These are phyloP conservation scores for Pseudozyma pruni DNA, from an alignment of 1,284 basidiomycete genomes.

Conservation along the genomic window DNA sequence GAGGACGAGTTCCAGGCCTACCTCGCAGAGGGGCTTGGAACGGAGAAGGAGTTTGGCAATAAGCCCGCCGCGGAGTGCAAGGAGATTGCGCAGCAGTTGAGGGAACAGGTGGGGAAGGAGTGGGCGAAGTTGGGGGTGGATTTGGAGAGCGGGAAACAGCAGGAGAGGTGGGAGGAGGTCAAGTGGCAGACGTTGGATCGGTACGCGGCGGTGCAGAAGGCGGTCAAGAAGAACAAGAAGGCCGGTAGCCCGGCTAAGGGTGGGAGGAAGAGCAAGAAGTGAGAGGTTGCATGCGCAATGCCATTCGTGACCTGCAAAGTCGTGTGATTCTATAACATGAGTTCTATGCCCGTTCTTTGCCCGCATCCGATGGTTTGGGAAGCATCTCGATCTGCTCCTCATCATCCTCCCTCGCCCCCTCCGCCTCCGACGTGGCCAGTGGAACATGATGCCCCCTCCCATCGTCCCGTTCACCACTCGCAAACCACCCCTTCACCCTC, in stretches of 20 bases:
- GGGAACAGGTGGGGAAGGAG: slow-evolving; percentile 19
- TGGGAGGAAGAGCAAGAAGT: slow-evolving; percentile 39
- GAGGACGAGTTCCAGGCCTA: slow-evolving; percentile 65
- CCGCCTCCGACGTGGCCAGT: slow-evolving; percentile 15
- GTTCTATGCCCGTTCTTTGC: neutral
- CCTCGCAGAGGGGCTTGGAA: slow-evolving; percentile 50
- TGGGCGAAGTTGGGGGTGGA: slow-evolving; percentile 39
- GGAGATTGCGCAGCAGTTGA: slow-evolving; percentile 26
- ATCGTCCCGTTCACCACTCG: slow-evolving; percentile 3
- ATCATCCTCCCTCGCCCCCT: slow-evolving; percentile 13
- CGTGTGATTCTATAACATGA: too few relatives aligned
- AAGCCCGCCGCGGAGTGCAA: slow-evolving; percentile 50
- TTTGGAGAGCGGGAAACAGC: slow-evolving; percentile 19
- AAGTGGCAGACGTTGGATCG: slow-evolving; percentile 45
- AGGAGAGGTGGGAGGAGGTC: slow-evolving; percentile 38
- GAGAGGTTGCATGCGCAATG: too few relatives aligned
- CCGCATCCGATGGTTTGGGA: slow-evolving; percentile 15
- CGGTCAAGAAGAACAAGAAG: slow-evolving; percentile 16
- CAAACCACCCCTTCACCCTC: slow-evolving; percentile 9
- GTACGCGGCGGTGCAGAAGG: slow-evolving; percentile 41
- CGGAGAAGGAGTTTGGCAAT: slow-evolving; percentile 54
- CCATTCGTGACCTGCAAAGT: too few relatives aligned
- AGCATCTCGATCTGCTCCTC: slow-evolving; percentile 58
- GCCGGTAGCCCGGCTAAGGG: slow-evolving; percentile 16
- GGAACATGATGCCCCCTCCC: slow-evolving; percentile 32